Base-by-base conservation (phyloP, 805 yeast species). In the Tetrapisispora pingtungensis region DNA sequence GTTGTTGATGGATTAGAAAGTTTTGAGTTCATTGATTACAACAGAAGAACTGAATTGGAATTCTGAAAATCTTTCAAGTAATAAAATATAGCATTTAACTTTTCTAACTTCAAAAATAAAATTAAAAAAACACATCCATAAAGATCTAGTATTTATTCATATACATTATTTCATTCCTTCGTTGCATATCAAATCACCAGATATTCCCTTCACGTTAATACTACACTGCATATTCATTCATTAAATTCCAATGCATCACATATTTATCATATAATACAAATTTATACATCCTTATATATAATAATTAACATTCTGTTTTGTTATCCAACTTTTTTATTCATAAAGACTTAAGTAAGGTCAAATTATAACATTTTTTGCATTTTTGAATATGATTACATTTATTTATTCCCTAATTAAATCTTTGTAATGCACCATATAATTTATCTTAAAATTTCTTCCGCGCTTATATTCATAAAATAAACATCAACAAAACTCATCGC, bases 11-110 rank as follows among this genome's bases (percentile, higher is more conserved):
- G 24, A 14, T 13, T 8, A 18, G n/a, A 18, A 12, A 15, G 12
- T 37, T 10, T 14, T 7, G 26, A 26, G 3, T 4, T 3, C 2
- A 17, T 28, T 18, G 33, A 37, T 18, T 8, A 4, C 10, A 14
- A 30, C 19, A 27, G 19, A 35, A 44, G 46, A 31, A 44, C 46
- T 10, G 35, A 42, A 36, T 31, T 44, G 15, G 33, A 44, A 22
- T 44, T 44, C 22, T 35, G 15, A 10, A 13, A 10, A 7, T 26
- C 12, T 24, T 22, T 12, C 3, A 8, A 18, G 18, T 19, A 33
- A 19, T 33, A 33, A n/a, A n/a, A n/a, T n/a, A n/a, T n/a, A n/a
- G n/a, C n/a, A n/a, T n/a, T n/a, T n/a, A n/a, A n/a, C n/a, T n/a
- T n/a, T n/a, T n/a, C n/a, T n/a, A n/a, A 28, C 4, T 28, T 28